Conservation (phyloP, 345 rosid genomes). For the Toxicodendron radicans region DNA sequence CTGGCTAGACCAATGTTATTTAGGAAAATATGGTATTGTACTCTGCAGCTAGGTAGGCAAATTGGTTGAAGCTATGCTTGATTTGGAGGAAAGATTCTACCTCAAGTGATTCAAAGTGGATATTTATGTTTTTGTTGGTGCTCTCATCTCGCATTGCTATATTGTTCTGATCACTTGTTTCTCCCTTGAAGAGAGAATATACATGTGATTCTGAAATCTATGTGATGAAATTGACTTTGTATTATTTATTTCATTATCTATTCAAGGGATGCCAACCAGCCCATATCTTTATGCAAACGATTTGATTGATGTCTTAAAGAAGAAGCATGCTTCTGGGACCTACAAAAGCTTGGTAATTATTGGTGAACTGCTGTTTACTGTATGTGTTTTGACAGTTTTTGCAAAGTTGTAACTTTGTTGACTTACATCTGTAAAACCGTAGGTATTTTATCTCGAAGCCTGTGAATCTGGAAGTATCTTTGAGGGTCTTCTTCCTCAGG, state of each 20-base stretch:
- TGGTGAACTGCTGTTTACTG: background rate
- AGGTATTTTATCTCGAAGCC: conserved; percentile 99
- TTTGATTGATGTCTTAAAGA: conserved; percentile 65
- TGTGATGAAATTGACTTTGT: conserved; percentile 8
- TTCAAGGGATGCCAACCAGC: conserved; percentile 95
- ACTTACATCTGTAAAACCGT: conserved; percentile 22
- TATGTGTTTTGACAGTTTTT: background rate
- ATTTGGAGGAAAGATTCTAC: background rate
- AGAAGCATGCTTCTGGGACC: conserved; percentile 78
- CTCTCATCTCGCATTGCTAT: background rate
- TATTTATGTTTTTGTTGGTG: background rate
- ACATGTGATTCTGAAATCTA: background rate
- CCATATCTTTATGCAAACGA: conserved; percentile 84
- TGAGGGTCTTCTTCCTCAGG: conserved; percentile 94
- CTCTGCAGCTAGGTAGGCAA: background rate
- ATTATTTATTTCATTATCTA: conserved; percentile 2
- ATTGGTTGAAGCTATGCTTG: background rate
- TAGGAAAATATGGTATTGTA: background rate
- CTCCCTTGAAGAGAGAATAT: background rate
- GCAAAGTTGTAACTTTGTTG: conserved; percentile 3
- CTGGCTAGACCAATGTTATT: background rate
- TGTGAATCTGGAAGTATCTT: conserved; percentile 99
- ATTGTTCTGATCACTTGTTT: background rate
- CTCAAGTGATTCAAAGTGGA: background rate
- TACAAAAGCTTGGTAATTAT: conserved; percentile 74